Evolutionary conservation across 345 rosid species (phyloP), one percentile per base, ranked within the genome.

Genomic region (Chamaenerion angustifolium): DNA sequence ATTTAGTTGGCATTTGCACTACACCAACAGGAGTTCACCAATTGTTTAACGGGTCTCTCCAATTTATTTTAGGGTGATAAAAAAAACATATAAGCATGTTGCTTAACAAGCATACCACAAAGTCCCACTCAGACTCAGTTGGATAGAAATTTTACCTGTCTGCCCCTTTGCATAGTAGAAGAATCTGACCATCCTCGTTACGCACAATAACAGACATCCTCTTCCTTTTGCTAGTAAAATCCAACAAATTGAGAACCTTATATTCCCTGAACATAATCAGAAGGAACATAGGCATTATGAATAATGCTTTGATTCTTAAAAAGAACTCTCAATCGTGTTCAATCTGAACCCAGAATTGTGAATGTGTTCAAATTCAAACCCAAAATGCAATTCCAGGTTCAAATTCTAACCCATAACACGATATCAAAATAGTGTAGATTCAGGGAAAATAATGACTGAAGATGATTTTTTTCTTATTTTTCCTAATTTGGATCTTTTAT

Each of bases 161-260:
- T 3, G 99, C 99, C 64, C 99, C 99, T 77, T 93, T 93, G 82
- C 99, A 88, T 49, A 93, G 70, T 62, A 93, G 82, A 61, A 93
- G 65, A 67, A 93, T 76, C 78, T 82, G 84, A n/a, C 94, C 96
- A 66, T 81, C 76, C 77, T 88, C 86, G 49, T 85, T 92, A 10
- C 59, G 74, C 62, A 93, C 80, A 58, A 93, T 74, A 11, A 93
- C 99, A 14, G 96, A 73, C 99, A 93, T 93, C 64, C 99, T 69
- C 74, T 88, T 93, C 66, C 99, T 82, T 76, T 88, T 88, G 81
- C 99, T 93, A 0, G 99, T 93, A 64, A 93, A 93, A 54, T 93
- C 96, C 80, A 93, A 71, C 66, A 76, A 62, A 71, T 81, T 88
- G 64, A 93, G 80, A 72, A 93, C 67, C 71, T 82, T 93, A 74